Evolutionary conservation across 495 filamentous ascomycete genomes (phyloP).

Genomic region (Aspergillus egyptiacus): DNA sequence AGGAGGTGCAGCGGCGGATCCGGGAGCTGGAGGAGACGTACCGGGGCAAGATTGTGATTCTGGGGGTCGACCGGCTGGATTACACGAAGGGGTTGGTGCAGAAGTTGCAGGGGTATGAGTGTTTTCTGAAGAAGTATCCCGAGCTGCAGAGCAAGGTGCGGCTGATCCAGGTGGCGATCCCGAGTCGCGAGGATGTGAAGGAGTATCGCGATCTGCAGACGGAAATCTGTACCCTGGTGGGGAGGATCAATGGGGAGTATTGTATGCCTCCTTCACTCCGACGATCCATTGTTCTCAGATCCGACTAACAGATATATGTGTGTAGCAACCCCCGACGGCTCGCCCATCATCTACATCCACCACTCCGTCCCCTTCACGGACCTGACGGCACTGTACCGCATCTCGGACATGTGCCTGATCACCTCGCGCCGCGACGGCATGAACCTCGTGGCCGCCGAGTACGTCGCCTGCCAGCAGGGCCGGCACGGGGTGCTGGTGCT

Average conservation of each 20-base stretch:
- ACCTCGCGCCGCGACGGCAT: slow-evolving; percentile 92
- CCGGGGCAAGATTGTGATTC: slow-evolving; percentile 79
- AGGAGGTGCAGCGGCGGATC: slow-evolving; percentile 73
- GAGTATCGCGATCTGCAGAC: slow-evolving; percentile 90
- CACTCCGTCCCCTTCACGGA: slow-evolving; percentile 84
- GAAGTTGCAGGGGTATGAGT: slow-evolving; percentile 85
- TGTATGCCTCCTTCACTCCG: slow-evolving; percentile 8
- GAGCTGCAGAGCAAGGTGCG: slow-evolving; percentile 89
- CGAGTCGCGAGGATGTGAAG: slow-evolving; percentile 86
- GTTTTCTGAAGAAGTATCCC: slow-evolving; percentile 85
- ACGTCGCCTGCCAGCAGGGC: slow-evolving; percentile 81
- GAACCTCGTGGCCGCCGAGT: slow-evolving; percentile 96
- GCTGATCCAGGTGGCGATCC: slow-evolving; percentile 89
- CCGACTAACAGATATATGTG: not conserved
- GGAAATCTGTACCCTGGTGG: slow-evolving; percentile 85
- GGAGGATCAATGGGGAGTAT: slow-evolving; percentile 78
- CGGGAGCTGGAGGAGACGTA: slow-evolving; percentile 71
- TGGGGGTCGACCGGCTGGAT: slow-evolving; percentile 89
- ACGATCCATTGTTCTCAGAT: not conserved
- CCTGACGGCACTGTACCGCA: slow-evolving; percentile 83
- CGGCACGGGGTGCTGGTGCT: slow-evolving; percentile 84
- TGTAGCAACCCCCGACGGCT: slow-evolving; percentile 74
- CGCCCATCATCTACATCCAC: slow-evolving; percentile 92
- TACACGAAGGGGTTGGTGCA: slow-evolving; percentile 97
- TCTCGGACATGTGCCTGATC: slow-evolving; percentile 85